phyloP scores from a whole-genome alignment of 2,329 filamentous ascomycete genomes.

The Aureobasidium pullulans region DNA sequence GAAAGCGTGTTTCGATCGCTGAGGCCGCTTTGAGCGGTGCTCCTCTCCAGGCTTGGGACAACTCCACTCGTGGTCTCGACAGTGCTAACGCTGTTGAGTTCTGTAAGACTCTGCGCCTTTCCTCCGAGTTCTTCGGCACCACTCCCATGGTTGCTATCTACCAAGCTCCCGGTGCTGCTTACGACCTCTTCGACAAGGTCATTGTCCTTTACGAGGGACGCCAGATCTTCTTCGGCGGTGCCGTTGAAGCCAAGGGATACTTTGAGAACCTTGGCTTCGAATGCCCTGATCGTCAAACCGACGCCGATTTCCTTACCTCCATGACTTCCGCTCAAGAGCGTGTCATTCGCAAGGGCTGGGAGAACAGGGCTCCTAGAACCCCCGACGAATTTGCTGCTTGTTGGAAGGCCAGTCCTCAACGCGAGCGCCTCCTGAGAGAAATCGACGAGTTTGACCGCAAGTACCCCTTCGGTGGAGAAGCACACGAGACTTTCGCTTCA shows the following conservation, averaged over 20 bases:
- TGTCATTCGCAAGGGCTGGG: slow-evolving; percentile 36
- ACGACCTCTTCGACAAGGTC: slow-evolving; percentile 63
- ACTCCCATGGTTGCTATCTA: slow-evolving; percentile 68
- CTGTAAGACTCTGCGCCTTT: slow-evolving; percentile 60
- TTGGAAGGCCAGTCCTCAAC: slow-evolving; percentile 49
- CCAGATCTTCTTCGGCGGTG: slow-evolving; percentile 64
- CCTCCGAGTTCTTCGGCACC: slow-evolving; percentile 58
- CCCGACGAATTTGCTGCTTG: slow-evolving; percentile 43
- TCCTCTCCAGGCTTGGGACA: slow-evolving; percentile 65
- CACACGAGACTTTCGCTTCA: slow-evolving; percentile 38
- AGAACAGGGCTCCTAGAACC: slow-evolving; percentile 40
- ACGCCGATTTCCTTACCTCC: slow-evolving; percentile 70
- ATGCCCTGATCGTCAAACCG: slow-evolving; percentile 64
- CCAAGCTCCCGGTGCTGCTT: slow-evolving; percentile 61
- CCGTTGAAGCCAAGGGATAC: slow-evolving; percentile 57
- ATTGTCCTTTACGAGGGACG: slow-evolving; percentile 64
- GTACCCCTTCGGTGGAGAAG: slow-evolving; percentile 39
- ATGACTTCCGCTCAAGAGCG: slow-evolving; percentile 52
- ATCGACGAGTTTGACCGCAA: slow-evolving; percentile 41
- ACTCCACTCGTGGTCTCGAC: slow-evolving; percentile 66
- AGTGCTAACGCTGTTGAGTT: slow-evolving; percentile 71
- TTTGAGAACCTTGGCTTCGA: slow-evolving; percentile 66
- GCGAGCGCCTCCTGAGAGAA: slow-evolving; percentile 35
- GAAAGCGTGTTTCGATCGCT: slow-evolving; percentile 75
- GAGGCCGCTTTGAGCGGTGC: slow-evolving; percentile 64